Percentiles rank a stretch among this genome's conserved stretches.
Evolutionary conservation across 192 early-diverging fungal genomes (phyloP).

Genomic region (Rhizophagus clarus): DNA sequence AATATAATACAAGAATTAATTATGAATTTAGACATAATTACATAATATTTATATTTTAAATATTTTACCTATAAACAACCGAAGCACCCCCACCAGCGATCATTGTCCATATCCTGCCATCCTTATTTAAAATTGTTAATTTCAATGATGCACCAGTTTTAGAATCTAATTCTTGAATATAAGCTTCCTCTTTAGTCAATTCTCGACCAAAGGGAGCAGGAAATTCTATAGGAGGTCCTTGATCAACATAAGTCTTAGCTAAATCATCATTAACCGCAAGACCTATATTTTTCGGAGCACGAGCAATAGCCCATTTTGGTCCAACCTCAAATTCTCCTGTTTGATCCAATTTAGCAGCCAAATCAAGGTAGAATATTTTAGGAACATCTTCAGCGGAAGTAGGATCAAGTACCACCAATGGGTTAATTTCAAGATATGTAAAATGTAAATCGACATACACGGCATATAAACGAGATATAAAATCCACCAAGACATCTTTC

Average conservation of each 20-base stretch:
- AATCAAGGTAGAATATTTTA: conserved; percentile 89
- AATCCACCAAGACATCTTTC: conserved; percentile 81
- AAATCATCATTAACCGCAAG: conserved; percentile 31
- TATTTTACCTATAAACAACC: conserved; percentile 78
- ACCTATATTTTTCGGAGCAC: conserved; percentile 60
- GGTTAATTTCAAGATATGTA: conserved; percentile 99
- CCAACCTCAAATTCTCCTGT: conserved; percentile 96
- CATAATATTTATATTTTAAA: not conserved
- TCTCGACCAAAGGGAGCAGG: conserved; percentile 98
- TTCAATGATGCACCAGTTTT: conserved; percentile 99
- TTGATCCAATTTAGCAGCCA: conserved; percentile 98
- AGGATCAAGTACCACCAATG: conserved; percentile 88
- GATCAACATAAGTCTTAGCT: conserved; percentile 51
- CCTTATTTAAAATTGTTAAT: conserved; percentile 93
- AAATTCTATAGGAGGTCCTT: conserved; percentile 92
- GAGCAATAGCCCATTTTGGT: conserved; percentile 93
- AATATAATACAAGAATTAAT: not conserved
- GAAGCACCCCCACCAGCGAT: conserved; percentile 99
- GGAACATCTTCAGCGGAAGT: conserved; percentile 48
- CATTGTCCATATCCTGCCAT: conserved; percentile 99
- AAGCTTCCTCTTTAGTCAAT: conserved; percentile 94
- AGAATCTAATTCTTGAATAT: conserved; percentile 95
- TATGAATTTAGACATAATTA: not conserved
- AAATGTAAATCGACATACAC: conserved; percentile 97
- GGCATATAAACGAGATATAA: conserved; percentile 89